phyloP scores from a whole-genome alignment of 768 basidiomycete species.

The Boletellus ananiceps region DNA sequence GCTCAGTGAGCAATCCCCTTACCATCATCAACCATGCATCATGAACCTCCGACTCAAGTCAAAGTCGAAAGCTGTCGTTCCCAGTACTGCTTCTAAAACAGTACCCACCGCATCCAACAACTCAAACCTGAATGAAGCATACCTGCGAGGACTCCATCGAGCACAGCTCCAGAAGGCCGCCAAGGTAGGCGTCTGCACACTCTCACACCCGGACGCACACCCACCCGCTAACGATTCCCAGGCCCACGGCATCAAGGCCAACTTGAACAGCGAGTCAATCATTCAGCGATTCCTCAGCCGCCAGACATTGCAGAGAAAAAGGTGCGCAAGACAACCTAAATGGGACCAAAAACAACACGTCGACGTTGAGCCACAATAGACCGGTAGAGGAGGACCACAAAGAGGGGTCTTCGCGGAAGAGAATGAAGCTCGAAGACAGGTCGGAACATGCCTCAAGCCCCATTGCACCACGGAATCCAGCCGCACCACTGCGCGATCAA shows the following conservation, averaged over 20 bases:
- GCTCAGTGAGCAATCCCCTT: neutral
- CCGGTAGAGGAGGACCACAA: conserved; percentile 1
- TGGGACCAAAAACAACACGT: neutral
- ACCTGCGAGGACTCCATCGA: conserved; percentile 24
- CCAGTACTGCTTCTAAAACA: neutral
- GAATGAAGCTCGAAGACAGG: neutral
- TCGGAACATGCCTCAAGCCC: neutral
- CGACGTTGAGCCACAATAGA: neutral
- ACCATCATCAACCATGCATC: neutral
- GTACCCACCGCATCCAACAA: neutral
- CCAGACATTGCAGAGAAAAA: conserved; percentile 5
- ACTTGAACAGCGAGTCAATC: conserved; percentile 26
- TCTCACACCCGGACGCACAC: neutral
- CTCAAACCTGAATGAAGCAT: conserved; percentile 7
- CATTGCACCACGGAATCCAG: neutral
- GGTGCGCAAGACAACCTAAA: conserved; percentile 6
- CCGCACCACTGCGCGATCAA: neutral
- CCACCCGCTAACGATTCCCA: conserved; percentile 5
- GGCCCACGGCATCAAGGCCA: conserved; percentile 20
- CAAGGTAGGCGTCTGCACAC: conserved; percentile 11
- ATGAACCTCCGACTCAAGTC: neutral
- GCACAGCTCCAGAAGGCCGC: conserved; percentile 25
- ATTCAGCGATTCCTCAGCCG: conserved; percentile 17
- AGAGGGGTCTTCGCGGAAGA: conserved; percentile 16
- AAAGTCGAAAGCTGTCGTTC: conserved; percentile 2